Evolutionary conservation across 768 basidiomycete species (phyloP), one percentile per base, ranked within the genome.

Genomic region (Psilocybe subaeruginosa): DNA sequence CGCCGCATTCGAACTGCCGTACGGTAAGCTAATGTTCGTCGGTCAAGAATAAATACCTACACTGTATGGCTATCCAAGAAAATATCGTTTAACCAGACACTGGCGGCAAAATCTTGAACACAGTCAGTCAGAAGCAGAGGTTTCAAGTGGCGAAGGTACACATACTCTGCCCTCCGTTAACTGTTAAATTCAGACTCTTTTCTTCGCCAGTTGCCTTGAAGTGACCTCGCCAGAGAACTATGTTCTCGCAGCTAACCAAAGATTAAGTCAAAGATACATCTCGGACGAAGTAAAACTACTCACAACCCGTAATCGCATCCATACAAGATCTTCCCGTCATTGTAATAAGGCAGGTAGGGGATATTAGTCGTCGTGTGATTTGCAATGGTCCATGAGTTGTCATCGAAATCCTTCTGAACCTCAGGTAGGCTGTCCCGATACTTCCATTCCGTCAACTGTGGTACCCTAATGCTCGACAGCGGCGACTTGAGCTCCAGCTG

Each of bases 291-390:
- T 29, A 52, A 58, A 41, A 39, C 16, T 16, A 73, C 88, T 74
- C 61, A 93, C 91, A 88, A 94, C 57, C 86, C 90, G 71, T 94
- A 94, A 72, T 94, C 92, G 67, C 91, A 93, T 0, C 91, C 92
- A 72, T 91, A 93, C 31, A 94, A 74, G 16, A 92, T 75, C 45
- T 88, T 77, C 0, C 89, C 90, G 61, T 91, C 89, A 0, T 90
- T 89, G 64, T 88, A 91, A 61, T 82, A 76, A 3, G 89, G 88
- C 65, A 85, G 84, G 50, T 78, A 78, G 1, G 89, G 88, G 55
- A 88, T 86, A 64, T 90, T 91, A 19, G 93, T 92, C 31, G 78
- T 80, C 17, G 80, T 90, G 60, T 86, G 86, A 68, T 91, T 80
- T 9, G 90, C 92, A 57, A 79, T 66, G 8, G 77, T 79, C 92